phyloP scores from a whole-genome alignment of 2,329 filamentous ascomycete genomes.

The Pyrenochaeta sp. region DNA sequence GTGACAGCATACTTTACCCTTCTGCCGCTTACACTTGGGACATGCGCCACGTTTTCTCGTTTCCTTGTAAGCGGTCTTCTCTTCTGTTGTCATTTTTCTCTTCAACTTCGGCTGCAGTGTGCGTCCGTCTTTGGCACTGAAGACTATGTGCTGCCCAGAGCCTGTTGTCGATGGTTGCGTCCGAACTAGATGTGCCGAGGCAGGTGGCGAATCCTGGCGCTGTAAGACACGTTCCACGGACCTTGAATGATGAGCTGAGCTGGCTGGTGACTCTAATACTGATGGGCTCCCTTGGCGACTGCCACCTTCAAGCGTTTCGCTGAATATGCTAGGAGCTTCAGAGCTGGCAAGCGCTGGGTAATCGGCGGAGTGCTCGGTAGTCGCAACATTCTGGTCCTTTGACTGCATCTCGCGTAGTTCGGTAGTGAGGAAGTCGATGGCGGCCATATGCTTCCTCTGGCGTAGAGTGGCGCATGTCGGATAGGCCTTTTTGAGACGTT shows the following conservation, averaged over 20 bases:
- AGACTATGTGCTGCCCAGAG: conserved; percentile 30
- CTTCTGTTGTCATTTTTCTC: conserved; percentile 36
- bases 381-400: neutral
- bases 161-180: neutral
- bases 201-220: neutral
- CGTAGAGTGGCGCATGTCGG: conserved; percentile 27
- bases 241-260: neutral
- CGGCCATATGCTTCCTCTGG: conserved; percentile 38
- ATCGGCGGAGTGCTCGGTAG: neutral
- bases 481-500: conserved; percentile 29
- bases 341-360: neutral
- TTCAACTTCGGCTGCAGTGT: conserved; percentile 32
- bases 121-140: conserved; percentile 30
- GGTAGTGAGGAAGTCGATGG: conserved; percentile 33
- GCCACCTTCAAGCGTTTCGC: neutral
- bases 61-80: conserved; percentile 33
- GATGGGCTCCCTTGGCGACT: conserved; percentile 6
- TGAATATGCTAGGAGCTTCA: conserved; percentile 1
- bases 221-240: neutral
- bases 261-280: conserved; percentile 7
- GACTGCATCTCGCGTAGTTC: conserved; percentile 32
- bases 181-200: neutral
- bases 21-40: conserved; percentile 32
- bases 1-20: conserved; percentile 33
- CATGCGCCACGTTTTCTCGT: conserved; percentile 40